Conservation (phyloP, 306 rosid genomes). For the Fragaria vesca region DNA sequence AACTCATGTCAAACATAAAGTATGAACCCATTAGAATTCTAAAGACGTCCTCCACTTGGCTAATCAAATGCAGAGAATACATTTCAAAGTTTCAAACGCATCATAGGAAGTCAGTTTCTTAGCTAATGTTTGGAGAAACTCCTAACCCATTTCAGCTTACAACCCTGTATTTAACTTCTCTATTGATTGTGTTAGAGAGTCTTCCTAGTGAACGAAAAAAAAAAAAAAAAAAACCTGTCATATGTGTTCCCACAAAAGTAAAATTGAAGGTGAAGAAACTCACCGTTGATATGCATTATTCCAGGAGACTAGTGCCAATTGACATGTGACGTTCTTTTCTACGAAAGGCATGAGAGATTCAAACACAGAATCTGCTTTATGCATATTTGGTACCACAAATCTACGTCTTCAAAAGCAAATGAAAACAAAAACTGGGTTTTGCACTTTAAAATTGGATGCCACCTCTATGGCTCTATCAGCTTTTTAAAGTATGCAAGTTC, state of each 20-base stretch:
- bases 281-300: no score
- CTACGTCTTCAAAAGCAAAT: neutral
- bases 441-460: neutral
- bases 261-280: no score
- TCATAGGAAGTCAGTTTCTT: no score
- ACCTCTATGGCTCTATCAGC: neutral
- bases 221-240: no score
- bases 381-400: neutral
- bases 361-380: neutral
- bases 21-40: neutral
- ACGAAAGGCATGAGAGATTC: slow-evolving; percentile 7
- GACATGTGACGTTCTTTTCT: slow-evolving; percentile 1
- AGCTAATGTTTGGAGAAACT: no score
- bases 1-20: neutral
- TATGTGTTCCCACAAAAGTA: no score
- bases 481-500: neutral
- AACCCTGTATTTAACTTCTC: no score
- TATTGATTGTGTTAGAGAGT: no score
- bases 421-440: neutral
- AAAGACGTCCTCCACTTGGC: neutral
- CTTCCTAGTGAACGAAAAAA: no score
- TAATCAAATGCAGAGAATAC: neutral
- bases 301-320: neutral
- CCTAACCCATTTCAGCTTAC: no score
- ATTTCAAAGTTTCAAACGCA: neutral